Evolutionary conservation across 371 early-diverging fungal genomes (phyloP), one percentile per base, ranked within the genome.

Genomic region (Apophysomyces trapeziformis): DNA sequence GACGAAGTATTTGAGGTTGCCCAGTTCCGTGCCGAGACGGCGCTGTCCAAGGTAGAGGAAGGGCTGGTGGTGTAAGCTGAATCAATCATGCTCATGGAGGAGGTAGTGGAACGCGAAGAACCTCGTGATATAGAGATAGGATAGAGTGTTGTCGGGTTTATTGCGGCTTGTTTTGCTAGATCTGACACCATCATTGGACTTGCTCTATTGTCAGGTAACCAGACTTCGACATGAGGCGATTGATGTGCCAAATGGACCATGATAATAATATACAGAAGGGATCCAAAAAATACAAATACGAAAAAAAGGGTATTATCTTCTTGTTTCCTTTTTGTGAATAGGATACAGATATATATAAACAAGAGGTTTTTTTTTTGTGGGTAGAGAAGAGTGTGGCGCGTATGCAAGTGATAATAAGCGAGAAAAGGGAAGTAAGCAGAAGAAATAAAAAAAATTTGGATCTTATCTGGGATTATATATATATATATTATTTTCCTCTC

Each of bases 41-140:
- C 35, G 62, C 62, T 62, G 12, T 69, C 70, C 14, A 69, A 38
- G 1, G 70, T 69, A 9, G 70, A 69, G 21, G 60, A 58, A 13
- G 70, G 66, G 21, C 70, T 69, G 62, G 47, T 69, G 37, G 47
- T 69, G 37, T 69, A 69, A 16, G 70, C 66, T n/a, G 70, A 69
- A 41, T 69, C 70, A 21, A 61, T 47, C 63, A 69, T n/a, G 35
- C 47, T 58, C 14, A 35, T 14, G 0, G 65, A 45, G n/a, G 36
- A 44, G 12, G 63, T 41, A 35, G 58, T 62, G 44, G 67, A 61
- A 44, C 61, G 44, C 13, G 37, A 62, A 7, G 8, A 64, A 7
- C 66, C 65, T 21, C 65, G 36, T 14, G 68, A 68, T 38, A 61
- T 68, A 11, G 60, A 35, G 7, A 68, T 38, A 41, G 41, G 59